Evolutionary conservation across 1,284 basidiomycete species (phyloP), one percentile per base, ranked within the genome.

Genomic region (Cystobasidiaceae sp.): DNA sequence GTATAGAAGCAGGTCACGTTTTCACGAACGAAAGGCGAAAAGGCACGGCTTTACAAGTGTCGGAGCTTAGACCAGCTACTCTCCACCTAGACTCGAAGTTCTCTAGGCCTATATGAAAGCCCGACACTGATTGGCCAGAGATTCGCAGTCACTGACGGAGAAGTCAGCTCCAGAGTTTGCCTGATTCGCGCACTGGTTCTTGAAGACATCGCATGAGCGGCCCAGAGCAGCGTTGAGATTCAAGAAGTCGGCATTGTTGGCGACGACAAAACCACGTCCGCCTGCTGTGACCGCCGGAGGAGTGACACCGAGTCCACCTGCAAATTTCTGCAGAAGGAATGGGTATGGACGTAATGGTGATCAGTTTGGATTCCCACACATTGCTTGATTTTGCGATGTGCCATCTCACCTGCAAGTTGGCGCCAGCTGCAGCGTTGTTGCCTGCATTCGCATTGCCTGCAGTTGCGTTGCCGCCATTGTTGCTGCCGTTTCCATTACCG

Each of bases 251-350:
- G 80, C 79, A 61, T 81, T 81, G 69, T 65, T 69, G 21, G 34
- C n/a, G 3, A 21, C 43, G 17, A 17, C 71, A 77, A 84, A 84
- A 45, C 80, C 82, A 59, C 77, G 74, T n/a, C 79, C 81, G 49
- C 79, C 77, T 58, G 69, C 71, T 19, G 76, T 80, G 43, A 84
- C 82, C 13, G 80, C 70, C 25, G 82, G 82, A 13, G 82, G 76
- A 58, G 76, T 67, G 52, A 77, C 69, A 62, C 71, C 71, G 66
- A 67, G 77, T 19, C 77, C 75, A 44, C 82, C 83, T 67, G 82
- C 81, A 78, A 85, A 85, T 33, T 76, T 82, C 74, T 85, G 84
- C 28, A 85, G 74, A 75, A 84, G 84, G 13, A 71, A 72, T 58
- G 6, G 73, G 69, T 27, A 70, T 62, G 28, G 75, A 67, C 39